These are phyloP conservation scores for Tricholoma terreum DNA, from an alignment of 768 basidiomycete genomes.

Conservation along the genomic window DNA sequence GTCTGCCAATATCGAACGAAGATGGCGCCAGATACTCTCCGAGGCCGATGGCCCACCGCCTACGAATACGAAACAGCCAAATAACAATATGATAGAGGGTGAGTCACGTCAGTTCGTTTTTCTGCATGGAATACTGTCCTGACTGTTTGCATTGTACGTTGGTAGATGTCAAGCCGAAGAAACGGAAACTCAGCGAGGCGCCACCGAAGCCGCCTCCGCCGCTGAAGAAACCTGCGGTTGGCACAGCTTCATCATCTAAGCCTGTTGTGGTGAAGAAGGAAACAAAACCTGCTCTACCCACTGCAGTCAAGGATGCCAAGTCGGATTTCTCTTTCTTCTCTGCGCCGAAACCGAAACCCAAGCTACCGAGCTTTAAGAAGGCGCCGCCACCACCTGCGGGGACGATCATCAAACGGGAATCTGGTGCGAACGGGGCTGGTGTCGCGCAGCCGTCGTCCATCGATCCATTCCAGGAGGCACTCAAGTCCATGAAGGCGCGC, in stretches of 20 bases:
- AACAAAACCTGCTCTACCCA: conserved; percentile 24
- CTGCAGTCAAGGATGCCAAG: conserved; percentile 69
- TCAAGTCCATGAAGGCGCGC: conserved; percentile 70
- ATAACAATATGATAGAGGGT: conserved; percentile 55
- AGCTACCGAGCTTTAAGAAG: conserved; percentile 85
- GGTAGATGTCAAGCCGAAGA: conserved; percentile 61
- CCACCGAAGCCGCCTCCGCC: conserved; percentile 51
- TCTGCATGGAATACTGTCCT: conserved; percentile 21
- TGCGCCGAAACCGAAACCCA: conserved; percentile 79
- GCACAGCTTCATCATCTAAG: conserved; percentile 39
- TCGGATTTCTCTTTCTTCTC: conserved; percentile 89
- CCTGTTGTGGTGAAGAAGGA: conserved; percentile 59
- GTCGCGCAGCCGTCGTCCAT: conserved; percentile 73
- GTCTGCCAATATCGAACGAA: conserved; percentile 83
- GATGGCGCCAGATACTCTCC: conserved; percentile 67
- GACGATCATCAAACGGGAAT: conserved; percentile 45
- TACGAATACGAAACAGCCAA: conserved; percentile 42
- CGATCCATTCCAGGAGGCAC: conserved; percentile 80
- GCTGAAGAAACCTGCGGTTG: conserved; percentile 63
- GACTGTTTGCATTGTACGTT: conserved; percentile 8
- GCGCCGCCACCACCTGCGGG: conserved; percentile 43
- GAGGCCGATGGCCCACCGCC: conserved; percentile 32
- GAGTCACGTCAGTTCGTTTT: conserved; percentile 55
- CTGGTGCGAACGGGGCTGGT: conserved; percentile 53
- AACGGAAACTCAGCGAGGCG: conserved; percentile 66